Conservation (phyloP, 164 flowering plant genomes). For the Saururus chinensis region DNA sequence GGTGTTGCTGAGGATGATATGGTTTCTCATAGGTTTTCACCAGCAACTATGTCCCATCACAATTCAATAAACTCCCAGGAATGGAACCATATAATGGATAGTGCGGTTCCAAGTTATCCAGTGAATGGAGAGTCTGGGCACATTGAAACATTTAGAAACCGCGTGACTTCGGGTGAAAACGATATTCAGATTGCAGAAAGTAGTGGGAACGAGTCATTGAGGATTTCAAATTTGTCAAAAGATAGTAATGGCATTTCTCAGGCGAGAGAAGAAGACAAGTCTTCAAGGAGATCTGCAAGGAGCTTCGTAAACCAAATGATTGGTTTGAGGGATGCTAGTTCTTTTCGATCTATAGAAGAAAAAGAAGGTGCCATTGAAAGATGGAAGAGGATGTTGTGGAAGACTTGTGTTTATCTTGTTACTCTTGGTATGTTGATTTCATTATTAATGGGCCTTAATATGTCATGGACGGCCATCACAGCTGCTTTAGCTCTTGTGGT, state of each 20-base stretch:
- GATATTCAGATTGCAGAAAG: constrained; percentile 14
- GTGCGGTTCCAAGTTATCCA: not conserved
- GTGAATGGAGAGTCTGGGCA: constrained; percentile 9
- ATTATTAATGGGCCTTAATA: constrained; percentile 63
- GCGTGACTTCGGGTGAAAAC: constrained; percentile 18
- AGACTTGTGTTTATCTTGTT: constrained; percentile 62
- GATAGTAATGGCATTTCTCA: constrained; percentile 5
- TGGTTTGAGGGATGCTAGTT: constrained; percentile 6
- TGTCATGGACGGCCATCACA: constrained; percentile 94
- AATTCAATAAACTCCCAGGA: constrained; percentile 3
- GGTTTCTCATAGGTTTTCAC: constrained; percentile 65
- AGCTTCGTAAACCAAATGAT: not conserved
- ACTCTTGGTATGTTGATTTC: constrained; percentile 77
- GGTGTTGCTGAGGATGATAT: constrained; percentile 42
- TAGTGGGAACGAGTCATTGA: constrained; percentile 16
- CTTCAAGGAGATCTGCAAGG: not conserved
- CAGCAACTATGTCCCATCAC: constrained; percentile 53
- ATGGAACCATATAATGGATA: not conserved
- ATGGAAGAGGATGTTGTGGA: constrained; percentile 55
- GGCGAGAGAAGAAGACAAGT: not conserved
- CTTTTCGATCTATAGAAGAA: constrained; percentile 17
- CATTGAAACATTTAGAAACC: constrained; percentile 32
- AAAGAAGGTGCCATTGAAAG: constrained; percentile 14
- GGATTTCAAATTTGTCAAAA: constrained; percentile 26
- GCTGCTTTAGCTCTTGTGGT: constrained; percentile 84